Conservation (phyloP, 2,329 filamentous ascomycete genomes). For the Claviceps monticola region DNA sequence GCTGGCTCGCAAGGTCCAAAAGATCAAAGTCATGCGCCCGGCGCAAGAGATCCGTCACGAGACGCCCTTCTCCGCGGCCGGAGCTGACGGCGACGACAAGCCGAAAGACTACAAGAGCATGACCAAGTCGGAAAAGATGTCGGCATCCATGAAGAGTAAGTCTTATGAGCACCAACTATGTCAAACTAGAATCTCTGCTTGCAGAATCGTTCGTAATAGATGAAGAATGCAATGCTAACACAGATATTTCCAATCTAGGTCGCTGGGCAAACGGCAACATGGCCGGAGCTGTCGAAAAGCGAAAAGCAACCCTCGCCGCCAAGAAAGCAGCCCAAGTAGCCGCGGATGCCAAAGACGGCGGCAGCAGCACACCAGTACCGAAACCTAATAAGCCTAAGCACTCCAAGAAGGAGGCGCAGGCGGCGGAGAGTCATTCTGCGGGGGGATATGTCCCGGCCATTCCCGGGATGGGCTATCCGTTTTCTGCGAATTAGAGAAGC, state of each 20-base stretch:
- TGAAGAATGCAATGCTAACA: slow-evolving; percentile 11
- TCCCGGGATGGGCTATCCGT: slow-evolving; percentile 15
- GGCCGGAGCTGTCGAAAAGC: slow-evolving; percentile 45
- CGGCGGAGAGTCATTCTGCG: slow-evolving; percentile 3
- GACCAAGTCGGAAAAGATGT: slow-evolving; percentile 55
- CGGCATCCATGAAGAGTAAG: slow-evolving; percentile 50
- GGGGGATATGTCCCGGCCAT: slow-evolving; percentile 10
- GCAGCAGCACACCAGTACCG: slow-evolving; percentile 14
- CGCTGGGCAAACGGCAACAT: slow-evolving; percentile 49
- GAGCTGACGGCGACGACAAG: slow-evolving; percentile 24
- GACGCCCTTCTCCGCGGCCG: slow-evolving; percentile 13
- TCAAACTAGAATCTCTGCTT: not conserved
- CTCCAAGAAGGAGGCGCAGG: slow-evolving; percentile 18
- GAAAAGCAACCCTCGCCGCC: slow-evolving; percentile 44
- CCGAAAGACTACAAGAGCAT: slow-evolving; percentile 44
- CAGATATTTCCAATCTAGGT: slow-evolving; percentile 19
- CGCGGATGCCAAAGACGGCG: slow-evolving; percentile 21
- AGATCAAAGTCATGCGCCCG: slow-evolving; percentile 25
- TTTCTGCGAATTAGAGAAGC: slow-evolving; percentile 8
- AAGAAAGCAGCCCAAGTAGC: slow-evolving; percentile 39
- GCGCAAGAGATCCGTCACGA: slow-evolving; percentile 15
- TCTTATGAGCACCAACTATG: slow-evolving; percentile 1
- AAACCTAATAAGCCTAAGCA: slow-evolving; percentile 22
- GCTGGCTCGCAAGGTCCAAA: slow-evolving; percentile 20
- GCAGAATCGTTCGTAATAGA: not conserved